A percentile compares a stretch with the other conserved stretches of the same genome.
These are phyloP conservation scores for Ogataea corticis DNA, from an alignment of 805 yeast species.

Conservation along the genomic window DNA sequence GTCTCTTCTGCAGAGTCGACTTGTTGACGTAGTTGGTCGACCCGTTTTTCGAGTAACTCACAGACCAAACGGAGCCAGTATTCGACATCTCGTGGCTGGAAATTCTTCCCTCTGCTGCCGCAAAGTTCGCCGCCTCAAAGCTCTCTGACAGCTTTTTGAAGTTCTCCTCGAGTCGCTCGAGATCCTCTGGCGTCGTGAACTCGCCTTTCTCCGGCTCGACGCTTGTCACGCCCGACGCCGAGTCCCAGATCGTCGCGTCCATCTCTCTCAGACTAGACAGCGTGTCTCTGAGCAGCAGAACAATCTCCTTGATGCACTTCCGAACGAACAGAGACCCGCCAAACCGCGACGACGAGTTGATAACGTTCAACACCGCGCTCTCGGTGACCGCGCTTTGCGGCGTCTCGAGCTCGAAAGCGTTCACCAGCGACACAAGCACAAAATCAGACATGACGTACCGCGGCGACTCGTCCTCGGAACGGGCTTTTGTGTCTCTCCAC, in stretches of 20 bases:
- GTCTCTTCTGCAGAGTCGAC: conserved; percentile 19
- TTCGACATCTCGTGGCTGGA: neutral
- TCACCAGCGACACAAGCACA: conserved; percentile 57
- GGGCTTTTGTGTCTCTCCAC: conserved; percentile 84
- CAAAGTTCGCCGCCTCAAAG: conserved; percentile 1
- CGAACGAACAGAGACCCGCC: conserved; percentile 45
- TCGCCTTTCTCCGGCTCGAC: conserved; percentile 17
- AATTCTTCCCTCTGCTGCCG: neutral
- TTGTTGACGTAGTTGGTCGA: conserved; percentile 10
- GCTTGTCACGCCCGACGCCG: conserved; percentile 29
- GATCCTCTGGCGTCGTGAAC: conserved; percentile 26
- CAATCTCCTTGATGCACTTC: conserved; percentile 53
- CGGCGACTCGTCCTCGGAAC: conserved; percentile 79
- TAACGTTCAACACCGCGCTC: conserved; percentile 50
- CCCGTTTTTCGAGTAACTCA: conserved; percentile 23
- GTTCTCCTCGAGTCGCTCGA: conserved; percentile 23
- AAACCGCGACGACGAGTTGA: conserved; percentile 49
- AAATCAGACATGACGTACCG: conserved; percentile 85
- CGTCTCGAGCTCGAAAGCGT: conserved; percentile 30
- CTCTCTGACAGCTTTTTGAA: conserved; percentile 17
- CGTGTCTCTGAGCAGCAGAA: conserved; percentile 52
- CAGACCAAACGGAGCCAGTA: conserved; percentile 17
- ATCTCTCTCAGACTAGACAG: conserved; percentile 36
- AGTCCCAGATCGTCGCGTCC: conserved; percentile 37
- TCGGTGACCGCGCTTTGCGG: conserved; percentile 55